A percentile compares a stretch with the other conserved stretches of the same genome.
These are phyloP conservation scores for Cytospora leucostoma DNA, from an alignment of 2,329 filamentous ascomycete genomes.

Conservation along the genomic window DNA sequence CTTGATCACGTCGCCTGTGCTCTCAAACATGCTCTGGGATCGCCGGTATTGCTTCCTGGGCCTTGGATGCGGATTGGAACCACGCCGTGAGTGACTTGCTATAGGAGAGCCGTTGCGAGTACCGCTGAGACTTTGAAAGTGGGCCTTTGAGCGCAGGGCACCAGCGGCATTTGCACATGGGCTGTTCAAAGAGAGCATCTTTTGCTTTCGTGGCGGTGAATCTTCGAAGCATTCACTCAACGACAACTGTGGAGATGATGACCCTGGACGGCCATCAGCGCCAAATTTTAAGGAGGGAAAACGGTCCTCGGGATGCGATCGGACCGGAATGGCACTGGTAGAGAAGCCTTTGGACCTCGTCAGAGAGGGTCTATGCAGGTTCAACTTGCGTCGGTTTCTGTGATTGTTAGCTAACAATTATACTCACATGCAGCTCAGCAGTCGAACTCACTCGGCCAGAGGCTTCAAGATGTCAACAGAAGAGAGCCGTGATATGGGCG, in stretches of 20 bases:
- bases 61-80: conserved; percentile 69
- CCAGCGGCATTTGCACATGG: conserved; percentile 56
- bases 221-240: conserved; percentile 79
- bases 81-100: conserved; percentile 69
- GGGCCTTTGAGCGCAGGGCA: conserved; percentile 58
- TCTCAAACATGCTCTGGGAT: conserved; percentile 97
- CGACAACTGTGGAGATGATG: conserved; percentile 63
- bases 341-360: conserved; percentile 74
- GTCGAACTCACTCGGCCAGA: conserved; percentile 54
- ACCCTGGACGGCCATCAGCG: conserved; percentile 42
- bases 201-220: conserved; percentile 73
- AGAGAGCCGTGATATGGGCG: conserved; percentile 48
- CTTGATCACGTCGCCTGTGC: conserved; percentile 84
- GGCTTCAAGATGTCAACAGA: conserved; percentile 53
- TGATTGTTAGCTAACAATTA: conserved; percentile 30
- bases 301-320: conserved; percentile 63
- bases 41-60: conserved; percentile 87
- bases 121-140: conserved; percentile 60
- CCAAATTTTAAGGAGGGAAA: conserved; percentile 77
- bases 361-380: conserved; percentile 73
- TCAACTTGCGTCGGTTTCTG: conserved; percentile 65
- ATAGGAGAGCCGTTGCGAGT: conserved; percentile 76
- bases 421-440: neutral
- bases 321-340: conserved; percentile 63
- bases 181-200: conserved; percentile 62